Percentiles rank a stretch among this genome's conserved stretches.
phyloP scores from a whole-genome alignment of 2,329 filamentous ascomycete genomes.

The Aspergillus fischeri region DNA sequence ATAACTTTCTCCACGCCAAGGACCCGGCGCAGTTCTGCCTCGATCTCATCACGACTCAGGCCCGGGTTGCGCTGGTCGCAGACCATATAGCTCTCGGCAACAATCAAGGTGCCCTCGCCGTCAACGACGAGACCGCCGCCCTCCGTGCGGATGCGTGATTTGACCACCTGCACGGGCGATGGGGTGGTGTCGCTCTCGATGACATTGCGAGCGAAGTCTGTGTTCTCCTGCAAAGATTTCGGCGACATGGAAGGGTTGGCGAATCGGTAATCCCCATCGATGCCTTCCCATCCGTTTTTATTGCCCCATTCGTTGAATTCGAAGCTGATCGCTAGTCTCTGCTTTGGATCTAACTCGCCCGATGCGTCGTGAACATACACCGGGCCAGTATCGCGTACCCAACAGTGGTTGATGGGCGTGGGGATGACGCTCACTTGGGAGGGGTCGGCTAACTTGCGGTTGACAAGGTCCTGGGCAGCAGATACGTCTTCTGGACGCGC shows the following conservation, averaged over 20 bases:
- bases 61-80: constrained; percentile 25
- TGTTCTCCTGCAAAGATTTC: constrained; percentile 10
- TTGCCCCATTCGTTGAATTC: constrained; percentile 22
- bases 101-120: constrained; percentile 28
- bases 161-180: constrained; percentile 8
- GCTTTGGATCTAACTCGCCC: constrained; percentile 8
- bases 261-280: constrained; percentile 12
- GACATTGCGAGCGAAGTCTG: constrained; percentile 13
- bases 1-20: constrained; percentile 26
- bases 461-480: constrained; percentile 10
- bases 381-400: constrained; percentile 21
- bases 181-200: constrained; percentile 13
- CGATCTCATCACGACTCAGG: constrained; percentile 17
- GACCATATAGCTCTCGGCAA: constrained; percentile 26
- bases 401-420: constrained; percentile 17
- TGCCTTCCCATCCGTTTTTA: constrained; percentile 9
- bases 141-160: constrained; percentile 20
- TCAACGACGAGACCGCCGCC: constrained; percentile 26
- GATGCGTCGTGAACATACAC: constrained; percentile 17
- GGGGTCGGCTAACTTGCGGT: constrained; percentile 1
- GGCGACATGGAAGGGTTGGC: constrained; percentile 13
- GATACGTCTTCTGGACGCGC: constrained; percentile 15
- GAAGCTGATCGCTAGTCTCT: constrained; percentile 17
- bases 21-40: constrained; percentile 18
- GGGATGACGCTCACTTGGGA: constrained; percentile 13